Conservation (phyloP, 345 rosid species). For the Corchorus olitorius region DNA sequence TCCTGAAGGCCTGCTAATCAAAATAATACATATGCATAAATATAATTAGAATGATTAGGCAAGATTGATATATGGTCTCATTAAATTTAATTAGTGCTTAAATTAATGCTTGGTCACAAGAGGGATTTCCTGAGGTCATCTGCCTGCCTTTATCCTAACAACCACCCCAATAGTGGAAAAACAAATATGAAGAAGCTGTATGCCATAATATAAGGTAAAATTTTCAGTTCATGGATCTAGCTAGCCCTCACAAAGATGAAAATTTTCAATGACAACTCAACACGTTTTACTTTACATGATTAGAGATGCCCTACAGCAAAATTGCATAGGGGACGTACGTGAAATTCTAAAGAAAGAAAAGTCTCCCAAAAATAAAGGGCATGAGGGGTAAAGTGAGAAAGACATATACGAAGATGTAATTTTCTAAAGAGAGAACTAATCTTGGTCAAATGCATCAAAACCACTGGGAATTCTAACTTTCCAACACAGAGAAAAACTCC, state of each 20-base stretch:
- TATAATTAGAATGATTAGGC: too few species aligned
- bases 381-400: background rate
- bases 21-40: too few species aligned
- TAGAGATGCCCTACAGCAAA: constrained; percentile 17
- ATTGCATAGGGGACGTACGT: background rate
- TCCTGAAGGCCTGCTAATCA: too few species aligned
- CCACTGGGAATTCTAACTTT: constrained; percentile 32
- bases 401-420: background rate
- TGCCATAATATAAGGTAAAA: background rate
- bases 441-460: constrained; percentile 36
- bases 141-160: background rate
- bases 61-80: too few species aligned
- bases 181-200: constrained; percentile 19
- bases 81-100: background rate
- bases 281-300: constrained; percentile 7
- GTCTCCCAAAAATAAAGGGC: background rate
- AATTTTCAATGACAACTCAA: constrained; percentile 11
- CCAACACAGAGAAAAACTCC: constrained; percentile 37
- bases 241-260: constrained; percentile 6
- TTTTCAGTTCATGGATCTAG: background rate
- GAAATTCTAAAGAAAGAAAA: constrained; percentile 7
- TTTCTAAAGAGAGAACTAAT: background rate
- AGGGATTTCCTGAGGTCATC: constrained; percentile 3
- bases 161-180: constrained; percentile 1
- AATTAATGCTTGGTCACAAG: constrained; percentile 2